A percentile compares a stretch with the other conserved stretches of the same genome.
Conservation (phyloP, 169 alveolate species). For the Plasmodium coatneyi region DNA sequence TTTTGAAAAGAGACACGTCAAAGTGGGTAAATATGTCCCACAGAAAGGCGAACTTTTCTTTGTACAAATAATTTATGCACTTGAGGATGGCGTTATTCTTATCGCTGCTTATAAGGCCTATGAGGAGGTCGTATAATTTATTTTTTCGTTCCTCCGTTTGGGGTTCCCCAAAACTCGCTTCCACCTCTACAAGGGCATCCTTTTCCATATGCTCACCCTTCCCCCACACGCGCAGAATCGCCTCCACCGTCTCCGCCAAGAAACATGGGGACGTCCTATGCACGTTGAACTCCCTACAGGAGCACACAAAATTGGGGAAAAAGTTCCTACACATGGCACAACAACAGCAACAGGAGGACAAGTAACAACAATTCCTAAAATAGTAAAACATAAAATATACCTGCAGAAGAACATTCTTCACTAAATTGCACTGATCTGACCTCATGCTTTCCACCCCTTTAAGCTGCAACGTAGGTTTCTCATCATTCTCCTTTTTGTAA, state of each 20-base stretch:
- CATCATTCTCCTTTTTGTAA: conserved; percentile 46
- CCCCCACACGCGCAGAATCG: background rate
- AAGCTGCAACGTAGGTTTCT: conserved; percentile 42
- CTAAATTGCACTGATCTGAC: conserved; percentile 76
- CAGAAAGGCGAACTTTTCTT: conserved; percentile 12
- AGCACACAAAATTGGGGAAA: conserved; percentile 34
- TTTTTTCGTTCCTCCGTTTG: background rate
- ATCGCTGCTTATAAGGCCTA: background rate
- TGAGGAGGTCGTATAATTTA: background rate
- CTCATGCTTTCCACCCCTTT: conserved; percentile 79
- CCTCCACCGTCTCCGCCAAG: conserved; percentile 16
- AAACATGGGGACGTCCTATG: conserved; percentile 42
- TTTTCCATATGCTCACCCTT: too few species aligned
- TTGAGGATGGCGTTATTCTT: conserved; percentile 13
- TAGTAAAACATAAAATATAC: conserved; percentile 47
- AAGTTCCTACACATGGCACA: conserved; percentile 48
- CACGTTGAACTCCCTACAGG: conserved; percentile 28
- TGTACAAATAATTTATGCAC: conserved; percentile 28
- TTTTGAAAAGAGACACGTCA: background rate
- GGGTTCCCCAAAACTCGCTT: background rate
- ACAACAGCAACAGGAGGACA: conserved; percentile 66
- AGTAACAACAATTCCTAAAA: conserved; percentile 38
- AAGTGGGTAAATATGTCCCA: conserved; percentile 6
- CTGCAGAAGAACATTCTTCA: conserved; percentile 52
- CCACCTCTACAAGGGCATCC: background rate